A percentile compares a stretch with the other conserved stretches of the same genome.
These are phyloP conservation scores for Mortierella sp. DNA, from an alignment of 371 early-diverging fungal species.

Conservation along the genomic window DNA sequence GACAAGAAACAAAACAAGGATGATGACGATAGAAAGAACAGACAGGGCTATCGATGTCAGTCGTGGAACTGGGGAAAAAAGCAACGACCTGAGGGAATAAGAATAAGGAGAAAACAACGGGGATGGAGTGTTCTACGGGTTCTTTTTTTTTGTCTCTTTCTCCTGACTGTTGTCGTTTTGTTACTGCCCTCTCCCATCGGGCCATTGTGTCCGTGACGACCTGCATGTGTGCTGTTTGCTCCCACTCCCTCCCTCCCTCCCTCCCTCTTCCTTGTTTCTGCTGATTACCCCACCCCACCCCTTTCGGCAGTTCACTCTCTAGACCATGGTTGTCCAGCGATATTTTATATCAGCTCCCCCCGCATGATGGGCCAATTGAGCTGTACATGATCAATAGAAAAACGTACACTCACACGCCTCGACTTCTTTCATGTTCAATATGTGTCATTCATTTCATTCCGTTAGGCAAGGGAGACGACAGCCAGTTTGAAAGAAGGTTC, in stretches of 20 bases:
- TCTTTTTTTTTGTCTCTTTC: background rate
- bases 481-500: slow-evolving; percentile 33
- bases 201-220: background rate
- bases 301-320: background rate
- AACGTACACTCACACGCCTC: background rate
- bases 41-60: background rate
- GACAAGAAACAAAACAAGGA: background rate
- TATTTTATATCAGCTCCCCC: background rate
- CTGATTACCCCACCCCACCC: background rate
- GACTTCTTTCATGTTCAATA: background rate
- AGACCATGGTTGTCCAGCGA: background rate
- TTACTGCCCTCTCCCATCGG: background rate
- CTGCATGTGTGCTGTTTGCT: background rate
- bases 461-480: slow-evolving; percentile 49
- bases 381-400: slow-evolving; percentile 10
- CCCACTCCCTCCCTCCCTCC: background rate
- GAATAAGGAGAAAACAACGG: background rate
- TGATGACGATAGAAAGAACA: background rate
- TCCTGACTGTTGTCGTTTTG: background rate
- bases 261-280: background rate
- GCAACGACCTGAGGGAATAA: background rate
- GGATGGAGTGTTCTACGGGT: slow-evolving; percentile 1
- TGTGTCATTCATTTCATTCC: background rate
- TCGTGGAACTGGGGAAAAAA: background rate
- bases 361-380: slow-evolving; percentile 8